Base-by-base conservation (phyloP, 1,284 basidiomycete species). In the Puccinia polysora region DNA sequence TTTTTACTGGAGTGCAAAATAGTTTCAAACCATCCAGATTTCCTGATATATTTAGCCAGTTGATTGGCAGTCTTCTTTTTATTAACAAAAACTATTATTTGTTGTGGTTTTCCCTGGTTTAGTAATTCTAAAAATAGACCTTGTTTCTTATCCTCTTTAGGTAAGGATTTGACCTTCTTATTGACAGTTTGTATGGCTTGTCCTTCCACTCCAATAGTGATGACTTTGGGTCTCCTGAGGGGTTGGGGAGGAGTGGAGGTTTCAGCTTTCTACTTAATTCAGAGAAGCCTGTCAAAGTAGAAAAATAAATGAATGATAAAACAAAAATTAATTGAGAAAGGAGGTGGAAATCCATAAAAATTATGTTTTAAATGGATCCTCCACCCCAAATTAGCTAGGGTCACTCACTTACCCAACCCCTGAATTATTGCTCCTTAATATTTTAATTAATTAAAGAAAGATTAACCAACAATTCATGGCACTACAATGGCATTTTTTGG, bases 61-160 rank as follows among this genome's bases (percentile, higher is more conserved):
- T 91, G 89, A 78, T 99, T 96, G 55, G 94, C 95, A 5, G 91
- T 94, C 84, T 95, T 95, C 84, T 97, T 98, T 81, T 97, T 93
- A 81, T 97, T 98, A 83, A 97, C 93, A 82, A 98, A 99, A 14
- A 95, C 90, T 76, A 99, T 98, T 78, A 98, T 97, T 0, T 96
- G 96, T 30, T 95, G 87, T 30, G 86, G 81, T 80, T 88, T 91
- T 68, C 85, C 83, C 32, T 70, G 68, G 81, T 92, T 90, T 79
- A 99, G 87, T 76, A 97, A 90, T 76, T 97, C 91, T 77, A 95
- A 81, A 78, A 98, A 81, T 40, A 88, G 86, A 75, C 87, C 85
- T 79, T 90, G 94, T 83, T 92, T 94, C 85, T 92, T 91, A 78
- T 97, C 95, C 77, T 97, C 95, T 76, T 89, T 88, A 65, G 81